Base-by-base conservation (phyloP, 1,139 yeast genomes). In the Saccharomyces hybrid region DNA sequence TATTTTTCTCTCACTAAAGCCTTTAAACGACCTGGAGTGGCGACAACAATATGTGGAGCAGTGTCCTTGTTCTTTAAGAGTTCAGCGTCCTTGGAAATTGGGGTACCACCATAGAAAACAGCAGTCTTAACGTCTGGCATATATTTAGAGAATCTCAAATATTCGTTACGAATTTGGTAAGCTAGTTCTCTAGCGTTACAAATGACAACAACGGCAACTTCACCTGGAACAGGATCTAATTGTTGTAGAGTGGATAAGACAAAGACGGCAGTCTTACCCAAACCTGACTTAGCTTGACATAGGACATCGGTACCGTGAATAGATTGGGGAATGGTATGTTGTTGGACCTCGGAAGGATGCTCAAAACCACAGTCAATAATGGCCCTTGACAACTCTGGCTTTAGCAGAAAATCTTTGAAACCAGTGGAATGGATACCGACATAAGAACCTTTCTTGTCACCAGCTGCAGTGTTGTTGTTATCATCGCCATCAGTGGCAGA, bases 261-360 rank as follows among this genome's bases (percentile, higher is more conserved):
- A 67, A 93, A 93, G 58, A 93, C 99, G 52, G 99, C 99, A 57
- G 99, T 93, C 75, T 93, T 93, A 84, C 99, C 99, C 66, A 93
- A 81, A 85, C 99, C 99, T 50, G 99, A 93, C 79, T 93, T 93
- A 74, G 99, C 99, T 79, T 93, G 99, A 78, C 99, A 93, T 64
- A 93, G 78, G 58, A 93, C 98, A 71, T 93, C 99, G 60, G 97
- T 91, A 71, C 99, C 99, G 68, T 93, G 86, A 69, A 93, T 90
- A 55, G 98, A 88, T 77, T 93, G 99, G 56, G 99, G 99, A 70
- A 93, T 93, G 77, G 97, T 89, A 67, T 90, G 95, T 78, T 93
- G 99, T 79, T 93, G 99, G 64, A 93, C 99, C 85, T 93, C 99
- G 61, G 97, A 90, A 63, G 99, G 99, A 78, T 93, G 99, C 79